These are phyloP conservation scores for Thymus mandschuricus DNA, from an alignment of 257 asterid genomes.

Conservation along the genomic window DNA sequence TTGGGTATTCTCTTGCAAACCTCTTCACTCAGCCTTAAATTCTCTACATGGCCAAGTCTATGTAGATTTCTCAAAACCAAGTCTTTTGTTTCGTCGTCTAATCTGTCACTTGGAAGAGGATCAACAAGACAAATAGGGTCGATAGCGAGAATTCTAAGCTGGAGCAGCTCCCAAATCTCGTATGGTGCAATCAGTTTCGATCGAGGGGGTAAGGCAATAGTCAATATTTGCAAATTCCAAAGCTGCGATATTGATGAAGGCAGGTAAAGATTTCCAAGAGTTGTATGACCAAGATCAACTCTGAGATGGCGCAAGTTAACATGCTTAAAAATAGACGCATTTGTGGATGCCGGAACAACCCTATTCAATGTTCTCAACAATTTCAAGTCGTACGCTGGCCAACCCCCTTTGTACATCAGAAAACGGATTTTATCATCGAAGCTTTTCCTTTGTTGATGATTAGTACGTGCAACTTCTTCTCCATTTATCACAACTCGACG, in stretches of 20 bases:
- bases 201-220: too few relatives aligned
- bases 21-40: too few relatives aligned
- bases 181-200: slow-evolving; percentile 3
- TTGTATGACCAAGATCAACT: neutral
- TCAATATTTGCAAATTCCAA: too few relatives aligned
- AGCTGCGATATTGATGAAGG: neutral
- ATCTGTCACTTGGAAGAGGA: too few relatives aligned
- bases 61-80: too few relatives aligned
- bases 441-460: neutral
- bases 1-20: too few relatives aligned
- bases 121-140: too few relatives aligned
- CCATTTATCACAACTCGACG: neutral
- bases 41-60: too few relatives aligned
- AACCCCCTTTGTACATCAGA: neutral
- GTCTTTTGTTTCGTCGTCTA: too few relatives aligned
- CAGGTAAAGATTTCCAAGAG: neutral
- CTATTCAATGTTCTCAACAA: neutral
- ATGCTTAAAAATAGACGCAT: neutral
- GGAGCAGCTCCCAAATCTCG: too few relatives aligned
- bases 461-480: neutral
- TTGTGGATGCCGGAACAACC: neutral
- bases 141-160: too few relatives aligned
- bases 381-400: neutral
- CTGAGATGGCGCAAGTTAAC: neutral
- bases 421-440: neutral